These are phyloP conservation scores for Solanum sitiens DNA, from an alignment of 257 asterid genomes.

Conservation along the genomic window DNA sequence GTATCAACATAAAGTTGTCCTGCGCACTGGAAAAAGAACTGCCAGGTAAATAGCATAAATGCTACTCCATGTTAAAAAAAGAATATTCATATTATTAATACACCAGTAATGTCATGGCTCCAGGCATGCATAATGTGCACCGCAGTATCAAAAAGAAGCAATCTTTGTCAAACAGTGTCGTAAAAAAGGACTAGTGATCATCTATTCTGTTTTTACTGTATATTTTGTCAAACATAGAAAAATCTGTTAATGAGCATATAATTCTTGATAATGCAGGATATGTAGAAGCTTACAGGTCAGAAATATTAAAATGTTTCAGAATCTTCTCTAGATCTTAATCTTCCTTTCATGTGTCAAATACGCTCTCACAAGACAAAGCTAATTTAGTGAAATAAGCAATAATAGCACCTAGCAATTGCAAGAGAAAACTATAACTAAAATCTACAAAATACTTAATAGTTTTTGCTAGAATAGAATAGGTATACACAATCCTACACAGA, in stretches of 20 bases:
- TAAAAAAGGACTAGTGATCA: neutral
- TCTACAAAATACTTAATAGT: neutral
- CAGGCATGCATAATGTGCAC: neutral
- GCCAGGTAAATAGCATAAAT: neutral
- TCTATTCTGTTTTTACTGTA: neutral
- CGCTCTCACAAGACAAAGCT: neutral
- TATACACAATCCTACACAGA: too few relatives aligned
- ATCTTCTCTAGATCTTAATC: neutral
- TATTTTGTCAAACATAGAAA: neutral
- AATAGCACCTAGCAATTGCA: neutral
- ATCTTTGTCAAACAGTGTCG: neutral
- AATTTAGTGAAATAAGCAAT: neutral
- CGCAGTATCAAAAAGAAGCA: neutral
- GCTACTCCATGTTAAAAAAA: neutral
- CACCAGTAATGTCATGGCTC: neutral
- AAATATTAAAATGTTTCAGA: neutral
- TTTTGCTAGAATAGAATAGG: neutral
- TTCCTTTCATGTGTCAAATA: neutral
- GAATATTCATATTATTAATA: neutral
- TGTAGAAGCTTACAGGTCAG: neutral
- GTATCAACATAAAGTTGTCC: slow-evolving; percentile 45
- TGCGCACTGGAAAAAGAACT: slow-evolving; percentile 27
- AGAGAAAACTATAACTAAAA: neutral
- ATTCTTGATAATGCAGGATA: neutral
- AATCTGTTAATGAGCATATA: neutral